A percentile compares a stretch with the other conserved stretches of the same genome.
Conservation (phyloP, 768 basidiomycete species). For the Lyophyllum atratum region DNA sequence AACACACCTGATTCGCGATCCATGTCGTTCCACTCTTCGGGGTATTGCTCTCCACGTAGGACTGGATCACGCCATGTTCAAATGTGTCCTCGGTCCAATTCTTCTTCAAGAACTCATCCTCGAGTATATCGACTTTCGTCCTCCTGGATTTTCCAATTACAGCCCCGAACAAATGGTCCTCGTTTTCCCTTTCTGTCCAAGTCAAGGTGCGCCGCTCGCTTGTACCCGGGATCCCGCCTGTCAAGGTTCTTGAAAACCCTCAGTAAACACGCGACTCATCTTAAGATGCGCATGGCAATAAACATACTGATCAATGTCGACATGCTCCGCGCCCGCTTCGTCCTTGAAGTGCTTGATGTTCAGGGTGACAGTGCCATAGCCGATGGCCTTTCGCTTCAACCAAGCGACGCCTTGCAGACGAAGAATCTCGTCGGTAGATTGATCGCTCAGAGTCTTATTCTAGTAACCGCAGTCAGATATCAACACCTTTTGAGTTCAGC, state of each 20-base stretch:
- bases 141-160: slow-evolving; percentile 58
- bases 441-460: slow-evolving; percentile 72
- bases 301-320: slow-evolving; percentile 59
- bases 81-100: slow-evolving; percentile 42
- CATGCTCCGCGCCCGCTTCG: slow-evolving; percentile 57
- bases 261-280: neutral
- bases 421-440: slow-evolving; percentile 59
- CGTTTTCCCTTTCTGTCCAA: slow-evolving; percentile 53
- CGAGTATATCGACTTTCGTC: slow-evolving; percentile 46
- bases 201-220: slow-evolving; percentile 58
- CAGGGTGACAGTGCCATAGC: slow-evolving; percentile 57
- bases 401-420: slow-evolving; percentile 72
- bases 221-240: slow-evolving; percentile 61
- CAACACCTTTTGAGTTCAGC: neutral
- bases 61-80: slow-evolving; percentile 45
- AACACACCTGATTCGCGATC: slow-evolving; percentile 62
- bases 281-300: neutral
- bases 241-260: slow-evolving; percentile 36
- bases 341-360: slow-evolving; percentile 65
- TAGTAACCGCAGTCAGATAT: slow-evolving; percentile 23
- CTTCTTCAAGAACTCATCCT: slow-evolving; percentile 43
- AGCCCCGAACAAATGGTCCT: slow-evolving; percentile 63
- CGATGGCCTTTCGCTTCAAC: slow-evolving; percentile 67
- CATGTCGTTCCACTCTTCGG: slow-evolving; percentile 61
- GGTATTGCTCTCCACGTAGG: slow-evolving; percentile 59